Evolutionary conservation across 345 rosid species (phyloP).

Genomic region (Salix koriyanagi): DNA sequence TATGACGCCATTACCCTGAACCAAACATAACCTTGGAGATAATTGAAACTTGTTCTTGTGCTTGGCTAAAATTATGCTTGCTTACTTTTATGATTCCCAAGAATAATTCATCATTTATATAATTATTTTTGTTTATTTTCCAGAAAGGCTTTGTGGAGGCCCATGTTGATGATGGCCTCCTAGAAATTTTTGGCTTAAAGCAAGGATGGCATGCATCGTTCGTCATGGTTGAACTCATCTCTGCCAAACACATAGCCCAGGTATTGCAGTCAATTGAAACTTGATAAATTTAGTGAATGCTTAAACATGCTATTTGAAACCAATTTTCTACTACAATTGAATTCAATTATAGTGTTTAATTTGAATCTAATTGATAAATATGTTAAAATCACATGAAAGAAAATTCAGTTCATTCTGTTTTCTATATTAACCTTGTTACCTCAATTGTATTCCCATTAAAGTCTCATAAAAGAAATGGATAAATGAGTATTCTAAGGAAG

Average conservation of each 20-base stretch:
- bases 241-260: constrained; percentile 98
- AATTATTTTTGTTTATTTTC: constrained; percentile 5
- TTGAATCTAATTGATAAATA: no score
- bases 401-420: no score
- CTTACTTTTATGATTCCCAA: background rate
- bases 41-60: background rate
- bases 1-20: background rate
- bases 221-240: constrained; percentile 97
- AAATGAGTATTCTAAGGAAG: no score
- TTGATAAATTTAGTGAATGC: background rate
- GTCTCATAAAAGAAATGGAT: no score
- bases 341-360: no score
- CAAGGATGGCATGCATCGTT: constrained; percentile 99
- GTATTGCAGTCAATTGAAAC: constrained; percentile 28
- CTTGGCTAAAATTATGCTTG: background rate
- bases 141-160: constrained; percentile 97
- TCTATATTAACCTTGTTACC: no score
- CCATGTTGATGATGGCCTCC: constrained; percentile 85
- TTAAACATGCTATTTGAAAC: no score
- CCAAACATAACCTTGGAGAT: background rate
- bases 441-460: no score
- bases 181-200: constrained; percentile 91
- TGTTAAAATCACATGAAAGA: no score
- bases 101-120: background rate
- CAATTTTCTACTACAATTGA: no score